These are phyloP conservation scores for Eucalyptus albens DNA, from an alignment of 345 rosid genomes.

Conservation along the genomic window DNA sequence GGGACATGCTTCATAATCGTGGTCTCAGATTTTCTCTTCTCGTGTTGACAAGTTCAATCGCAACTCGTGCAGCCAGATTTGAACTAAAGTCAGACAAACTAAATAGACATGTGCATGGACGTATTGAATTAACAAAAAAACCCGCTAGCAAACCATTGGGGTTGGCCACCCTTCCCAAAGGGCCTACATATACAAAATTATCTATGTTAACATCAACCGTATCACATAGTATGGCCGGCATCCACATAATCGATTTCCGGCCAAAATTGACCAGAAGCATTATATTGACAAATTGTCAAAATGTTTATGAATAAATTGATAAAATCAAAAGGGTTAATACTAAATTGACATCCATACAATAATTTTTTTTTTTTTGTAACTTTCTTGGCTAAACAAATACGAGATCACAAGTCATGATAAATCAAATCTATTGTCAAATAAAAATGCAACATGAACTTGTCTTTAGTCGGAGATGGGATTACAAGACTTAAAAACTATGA, in stretches of 20 bases:
- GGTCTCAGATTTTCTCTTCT: background rate
- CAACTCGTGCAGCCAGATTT: background rate
- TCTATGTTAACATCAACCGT: no score
- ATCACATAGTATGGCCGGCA: background rate
- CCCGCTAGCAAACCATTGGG: background rate
- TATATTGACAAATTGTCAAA: background rate
- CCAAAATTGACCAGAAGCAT: no score
- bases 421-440: background rate
- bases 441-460: background rate
- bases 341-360: background rate
- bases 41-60: background rate
- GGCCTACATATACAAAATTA: no score
- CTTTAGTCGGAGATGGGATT: background rate
- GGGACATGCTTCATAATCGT: background rate
- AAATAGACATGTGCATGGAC: background rate
- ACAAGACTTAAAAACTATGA: background rate
- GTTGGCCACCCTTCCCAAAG: no score
- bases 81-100: background rate
- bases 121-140: background rate
- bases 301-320: background rate
- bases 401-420: background rate
- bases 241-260: no score
- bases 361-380: background rate
- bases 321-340: background rate
- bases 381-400: accelerated